Evolutionary conservation across 2,329 filamentous ascomycete genomes (phyloP), one percentile per base, ranked within the genome.

Genomic region (Sphaerulina vaccinii): DNA sequence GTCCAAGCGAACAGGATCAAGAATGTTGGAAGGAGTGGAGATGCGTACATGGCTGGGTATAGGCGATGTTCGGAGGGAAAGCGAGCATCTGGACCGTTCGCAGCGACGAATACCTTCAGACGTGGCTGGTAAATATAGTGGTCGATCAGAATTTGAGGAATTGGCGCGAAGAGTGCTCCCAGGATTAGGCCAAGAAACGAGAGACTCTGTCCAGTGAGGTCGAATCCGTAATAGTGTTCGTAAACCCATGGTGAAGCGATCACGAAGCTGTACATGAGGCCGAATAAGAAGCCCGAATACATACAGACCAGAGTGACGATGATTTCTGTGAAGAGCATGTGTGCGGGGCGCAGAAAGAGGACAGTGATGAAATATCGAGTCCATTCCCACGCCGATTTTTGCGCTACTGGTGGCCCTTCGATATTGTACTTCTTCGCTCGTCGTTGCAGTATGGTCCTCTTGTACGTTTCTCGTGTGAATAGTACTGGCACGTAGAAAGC

Each of bases 281-380:
- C 70, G 49, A 72, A 69, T 23, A 73, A 62, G 51, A 74, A 70
- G n/a, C 69, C 66, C 32, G 64, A 67, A 54, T 74, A 73, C n/a
- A 72, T 55, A 49, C 70, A 71, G 33, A 74, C 64, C 10, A 71
- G 64, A 24, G 69, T 66, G 19, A 71, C 70, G 58, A 75, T 74
- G 3, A 70, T 70, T 47, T 74, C 71, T 7, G 72, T 68, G 46
- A 73, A 64, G 3, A 74, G 61, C 55, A 75, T 70, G 24, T 67
- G 63, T 5, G 65, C 52, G 7, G 64, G 64, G 19, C 63, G 50
- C 16, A 67, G 48, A 18, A 67, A 52, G 10, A 65, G 51, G 10
- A 54, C 61, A 1, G 60, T 62, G 15, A 52, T 18, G 46, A 59
- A 61, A 48, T 66, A 58, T 19, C 47, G 56, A 15, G 62, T 24